A percentile compares a stretch with the other conserved stretches of the same genome.
These are phyloP conservation scores for Camelina sativa DNA, from an alignment of 345 rosid species.

Conservation along the genomic window DNA sequence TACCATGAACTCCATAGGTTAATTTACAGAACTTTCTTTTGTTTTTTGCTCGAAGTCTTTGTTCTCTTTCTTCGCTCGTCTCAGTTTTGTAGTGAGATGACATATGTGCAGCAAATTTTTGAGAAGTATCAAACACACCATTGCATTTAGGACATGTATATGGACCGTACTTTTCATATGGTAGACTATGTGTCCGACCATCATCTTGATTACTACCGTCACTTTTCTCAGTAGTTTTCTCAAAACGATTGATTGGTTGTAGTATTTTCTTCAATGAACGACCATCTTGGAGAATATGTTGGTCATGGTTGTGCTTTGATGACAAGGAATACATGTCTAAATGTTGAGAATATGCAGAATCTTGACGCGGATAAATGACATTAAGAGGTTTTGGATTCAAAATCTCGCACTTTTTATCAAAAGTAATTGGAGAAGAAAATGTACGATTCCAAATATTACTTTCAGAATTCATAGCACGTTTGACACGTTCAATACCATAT, in stretches of 20 bases:
- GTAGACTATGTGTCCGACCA: neutral
- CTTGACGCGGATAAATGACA: neutral
- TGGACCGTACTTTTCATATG: neutral
- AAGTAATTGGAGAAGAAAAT: neutral
- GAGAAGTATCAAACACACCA: neutral
- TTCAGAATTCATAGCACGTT: neutral
- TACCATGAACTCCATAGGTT: neutral
- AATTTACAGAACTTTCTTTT: neutral
- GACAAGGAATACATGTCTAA: neutral
- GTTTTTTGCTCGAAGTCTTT: neutral
- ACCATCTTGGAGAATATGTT: neutral
- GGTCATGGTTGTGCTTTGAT: neutral
- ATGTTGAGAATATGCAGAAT: neutral
- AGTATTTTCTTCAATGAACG: neutral
- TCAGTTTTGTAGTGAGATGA: neutral
- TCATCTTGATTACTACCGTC: neutral
- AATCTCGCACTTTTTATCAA: neutral
- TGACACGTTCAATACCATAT: neutral
- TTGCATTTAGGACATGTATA: neutral
- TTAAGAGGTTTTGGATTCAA: neutral
- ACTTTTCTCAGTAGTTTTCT: neutral
- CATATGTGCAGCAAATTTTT: slow-evolving; percentile 3
- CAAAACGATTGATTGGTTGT: neutral
- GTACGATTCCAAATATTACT: neutral
- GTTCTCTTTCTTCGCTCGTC: neutral